phyloP scores from a whole-genome alignment of 768 basidiomycete genomes.

The Serendipita indica region DNA sequence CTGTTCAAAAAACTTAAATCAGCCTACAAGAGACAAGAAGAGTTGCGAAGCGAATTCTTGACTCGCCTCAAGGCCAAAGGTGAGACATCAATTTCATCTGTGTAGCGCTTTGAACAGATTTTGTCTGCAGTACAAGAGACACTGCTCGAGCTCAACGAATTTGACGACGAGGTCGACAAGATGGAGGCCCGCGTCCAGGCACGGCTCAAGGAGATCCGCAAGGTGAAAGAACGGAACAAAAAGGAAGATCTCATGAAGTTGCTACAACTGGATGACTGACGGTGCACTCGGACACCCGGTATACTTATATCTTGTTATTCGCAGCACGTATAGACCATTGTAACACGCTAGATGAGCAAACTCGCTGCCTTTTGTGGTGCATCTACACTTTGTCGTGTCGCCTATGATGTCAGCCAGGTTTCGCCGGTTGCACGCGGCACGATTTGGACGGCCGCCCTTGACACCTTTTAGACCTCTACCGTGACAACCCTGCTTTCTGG shows the following conservation, averaged over 20 bases:
- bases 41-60: not conserved
- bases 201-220: not conserved
- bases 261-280: not conserved
- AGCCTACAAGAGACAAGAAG: not conserved
- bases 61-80: not conserved
- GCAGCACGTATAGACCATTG: too few relatives aligned
- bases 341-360: too few relatives aligned
- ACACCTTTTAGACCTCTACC: too few relatives aligned
- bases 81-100: not conserved
- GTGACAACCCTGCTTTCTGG: too few relatives aligned
- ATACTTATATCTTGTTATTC: too few relatives aligned
- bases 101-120: not conserved
- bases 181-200: not conserved
- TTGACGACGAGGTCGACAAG: constrained; percentile 2
- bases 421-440: too few relatives aligned
- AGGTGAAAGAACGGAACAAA: not conserved
- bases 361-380: too few relatives aligned
- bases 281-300: too few relatives aligned
- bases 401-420: too few relatives aligned
- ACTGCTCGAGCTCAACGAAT: not conserved
- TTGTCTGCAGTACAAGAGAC: not conserved
- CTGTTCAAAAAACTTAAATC: constrained; percentile 2
- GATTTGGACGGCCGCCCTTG: too few relatives aligned
- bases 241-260: not conserved
- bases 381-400: too few relatives aligned